Conservation (phyloP, 2,329 filamentous ascomycete genomes). For the Pestalotiopsis sp. region DNA sequence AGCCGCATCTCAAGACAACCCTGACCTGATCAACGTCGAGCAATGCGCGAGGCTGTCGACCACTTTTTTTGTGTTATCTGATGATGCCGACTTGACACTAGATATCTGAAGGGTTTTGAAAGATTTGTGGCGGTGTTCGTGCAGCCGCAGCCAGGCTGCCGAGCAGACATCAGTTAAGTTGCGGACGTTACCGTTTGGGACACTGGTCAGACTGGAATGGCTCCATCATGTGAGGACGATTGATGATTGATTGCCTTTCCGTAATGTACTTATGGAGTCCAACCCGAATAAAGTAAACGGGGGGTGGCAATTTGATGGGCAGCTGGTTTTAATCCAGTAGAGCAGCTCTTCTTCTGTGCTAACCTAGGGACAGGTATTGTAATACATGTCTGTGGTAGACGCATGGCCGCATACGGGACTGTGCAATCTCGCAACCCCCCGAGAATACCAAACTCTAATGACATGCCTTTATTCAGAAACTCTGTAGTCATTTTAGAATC, state of each 20-base stretch:
- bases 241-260: neutral
- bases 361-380: no score
- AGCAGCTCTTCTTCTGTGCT: neutral
- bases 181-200: neutral
- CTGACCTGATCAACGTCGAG: conserved; percentile 1
- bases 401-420: neutral
- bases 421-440: neutral
- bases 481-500: neutral
- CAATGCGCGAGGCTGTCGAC: conserved; percentile 8
- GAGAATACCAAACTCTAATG: neutral
- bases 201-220: neutral
- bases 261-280: neutral
- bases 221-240: neutral
- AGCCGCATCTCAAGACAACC: conserved; percentile 5
- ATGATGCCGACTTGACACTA: neutral
- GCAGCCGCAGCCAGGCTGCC: no score
- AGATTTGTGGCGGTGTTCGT: no score
- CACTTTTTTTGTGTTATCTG: neutral
- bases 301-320: neutral
- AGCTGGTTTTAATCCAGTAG: neutral
- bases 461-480: neutral
- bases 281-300: neutral
- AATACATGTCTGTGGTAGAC: neutral
- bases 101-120: neutral
- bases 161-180: no score